phyloP scores from a whole-genome alignment of 106 monocot species.

The Triglochin maritima region DNA sequence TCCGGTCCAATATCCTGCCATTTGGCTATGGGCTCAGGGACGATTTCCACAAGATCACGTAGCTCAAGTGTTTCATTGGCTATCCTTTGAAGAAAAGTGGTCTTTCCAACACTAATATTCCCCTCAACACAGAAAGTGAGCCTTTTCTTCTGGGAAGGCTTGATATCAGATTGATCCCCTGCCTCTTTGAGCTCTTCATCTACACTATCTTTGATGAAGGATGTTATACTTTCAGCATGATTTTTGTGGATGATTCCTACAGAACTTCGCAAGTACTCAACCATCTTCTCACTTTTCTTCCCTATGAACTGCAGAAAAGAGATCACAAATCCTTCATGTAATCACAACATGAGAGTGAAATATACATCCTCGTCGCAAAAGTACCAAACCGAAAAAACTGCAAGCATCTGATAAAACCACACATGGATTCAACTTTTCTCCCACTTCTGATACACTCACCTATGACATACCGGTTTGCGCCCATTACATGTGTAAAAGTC shows the following conservation, averaged over 20 bases:
- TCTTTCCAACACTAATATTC: constrained; percentile 97
- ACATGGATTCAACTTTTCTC: too few species aligned
- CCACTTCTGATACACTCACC: too few species aligned
- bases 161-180: constrained; percentile 15
- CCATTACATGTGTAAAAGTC: too few species aligned
- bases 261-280: constrained; percentile 61
- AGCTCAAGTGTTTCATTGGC: constrained; percentile 94
- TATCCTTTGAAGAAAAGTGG: constrained; percentile 89
- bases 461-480: too few species aligned
- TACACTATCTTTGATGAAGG: constrained; percentile 90
- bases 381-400: too few species aligned
- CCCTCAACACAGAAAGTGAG: constrained; percentile 98
- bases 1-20: constrained; percentile 98
- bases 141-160: constrained; percentile 59
- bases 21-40: constrained; percentile 82
- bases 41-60: constrained; percentile 93
- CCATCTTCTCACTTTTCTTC: constrained; percentile 67
- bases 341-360: too few species aligned
- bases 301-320: constrained; percentile 55
- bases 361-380: too few species aligned
- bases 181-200: constrained; percentile 74
- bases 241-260: constrained; percentile 91
- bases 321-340: not conserved
- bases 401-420: too few species aligned
- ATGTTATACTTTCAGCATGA: constrained; percentile 94